These are phyloP conservation scores for Cyberlindnera mrakii DNA, from an alignment of 805 yeast genomes.

Conservation along the genomic window DNA sequence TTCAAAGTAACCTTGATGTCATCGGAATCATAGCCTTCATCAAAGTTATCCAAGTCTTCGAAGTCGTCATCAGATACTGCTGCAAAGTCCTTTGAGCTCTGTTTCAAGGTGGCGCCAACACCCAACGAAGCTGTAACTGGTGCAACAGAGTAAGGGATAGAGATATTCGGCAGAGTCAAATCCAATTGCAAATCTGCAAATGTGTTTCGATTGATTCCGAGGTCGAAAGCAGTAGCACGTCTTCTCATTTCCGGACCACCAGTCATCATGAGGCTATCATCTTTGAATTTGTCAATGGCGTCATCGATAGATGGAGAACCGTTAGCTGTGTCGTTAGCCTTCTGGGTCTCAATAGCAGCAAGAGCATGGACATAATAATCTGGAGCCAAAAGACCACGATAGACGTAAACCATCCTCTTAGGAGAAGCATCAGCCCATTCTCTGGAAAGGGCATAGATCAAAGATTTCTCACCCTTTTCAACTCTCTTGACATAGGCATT, in stretches of 20 bases:
- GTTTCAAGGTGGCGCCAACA: constrained; percentile 14
- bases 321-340: constrained; percentile 20
- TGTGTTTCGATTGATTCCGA: constrained; percentile 36
- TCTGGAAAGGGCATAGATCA: constrained; percentile 70
- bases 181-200: constrained; percentile 32
- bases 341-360: constrained; percentile 51
- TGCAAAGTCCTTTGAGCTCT: constrained; percentile 2
- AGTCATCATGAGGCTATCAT: constrained; percentile 9
- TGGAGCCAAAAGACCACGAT: constrained; percentile 70
- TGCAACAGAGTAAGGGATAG: constrained; percentile 67
- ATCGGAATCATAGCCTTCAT: constrained; percentile 31
- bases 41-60: constrained; percentile 36
- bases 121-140: constrained; percentile 70
- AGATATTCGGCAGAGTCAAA: constrained; percentile 35
- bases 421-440: constrained; percentile 93
- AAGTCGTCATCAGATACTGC: constrained; percentile 37
- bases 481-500: constrained; percentile 83
- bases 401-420: constrained; percentile 82
- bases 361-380: constrained; percentile 71
- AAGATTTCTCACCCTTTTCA: constrained; percentile 72
- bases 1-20: constrained; percentile 35
- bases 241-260: constrained; percentile 29
- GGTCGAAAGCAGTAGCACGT: constrained; percentile 48
- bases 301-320: constrained; percentile 15
- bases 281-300: constrained; percentile 19